Conservation (phyloP, 176 grass and related monocot species). For the Pontederia paniculata region DNA sequence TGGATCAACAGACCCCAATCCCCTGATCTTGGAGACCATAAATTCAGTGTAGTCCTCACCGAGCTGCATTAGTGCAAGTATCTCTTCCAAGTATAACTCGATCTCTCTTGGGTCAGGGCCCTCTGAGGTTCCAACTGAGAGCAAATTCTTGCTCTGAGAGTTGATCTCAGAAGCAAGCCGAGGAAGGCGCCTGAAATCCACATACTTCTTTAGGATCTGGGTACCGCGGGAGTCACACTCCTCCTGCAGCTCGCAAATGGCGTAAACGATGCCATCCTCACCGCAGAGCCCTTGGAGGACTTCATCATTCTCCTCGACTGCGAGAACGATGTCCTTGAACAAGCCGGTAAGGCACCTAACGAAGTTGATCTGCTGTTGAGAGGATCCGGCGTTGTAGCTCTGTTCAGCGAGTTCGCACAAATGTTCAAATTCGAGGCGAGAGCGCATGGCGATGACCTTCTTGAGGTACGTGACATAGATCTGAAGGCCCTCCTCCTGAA, state of each 20-base stretch:
- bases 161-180: slow-evolving; percentile 72
- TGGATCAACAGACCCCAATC: slow-evolving; percentile 53
- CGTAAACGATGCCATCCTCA: slow-evolving; percentile 73
- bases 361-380: slow-evolving; percentile 44
- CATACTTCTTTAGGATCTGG: slow-evolving; percentile 65
- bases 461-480: slow-evolving; percentile 79
- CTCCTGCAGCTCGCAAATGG: slow-evolving; percentile 84
- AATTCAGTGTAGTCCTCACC: slow-evolving; percentile 91
- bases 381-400: slow-evolving; percentile 4
- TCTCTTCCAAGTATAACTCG: slow-evolving; percentile 78
- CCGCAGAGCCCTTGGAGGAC: slow-evolving; percentile 66
- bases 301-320: slow-evolving; percentile 69
- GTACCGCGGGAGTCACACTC: slow-evolving; percentile 84
- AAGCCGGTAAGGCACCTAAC: slow-evolving; percentile 65
- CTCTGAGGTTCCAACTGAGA: slow-evolving; percentile 41
- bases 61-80: slow-evolving; percentile 72
- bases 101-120: slow-evolving; percentile 76
- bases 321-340: slow-evolving; percentile 89
- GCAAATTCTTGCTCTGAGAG: slow-evolving; percentile 73
- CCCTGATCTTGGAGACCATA: slow-evolving; percentile 83
- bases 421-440: slow-evolving; percentile 74
- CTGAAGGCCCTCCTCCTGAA: slow-evolving; percentile 67
- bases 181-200: slow-evolving; percentile 55
- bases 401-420: slow-evolving; percentile 35
- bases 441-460: slow-evolving; percentile 62